Evolutionary conservation across 1,139 yeast genomes (phyloP).

Genomic region (Saccharomyces hybrid): DNA sequence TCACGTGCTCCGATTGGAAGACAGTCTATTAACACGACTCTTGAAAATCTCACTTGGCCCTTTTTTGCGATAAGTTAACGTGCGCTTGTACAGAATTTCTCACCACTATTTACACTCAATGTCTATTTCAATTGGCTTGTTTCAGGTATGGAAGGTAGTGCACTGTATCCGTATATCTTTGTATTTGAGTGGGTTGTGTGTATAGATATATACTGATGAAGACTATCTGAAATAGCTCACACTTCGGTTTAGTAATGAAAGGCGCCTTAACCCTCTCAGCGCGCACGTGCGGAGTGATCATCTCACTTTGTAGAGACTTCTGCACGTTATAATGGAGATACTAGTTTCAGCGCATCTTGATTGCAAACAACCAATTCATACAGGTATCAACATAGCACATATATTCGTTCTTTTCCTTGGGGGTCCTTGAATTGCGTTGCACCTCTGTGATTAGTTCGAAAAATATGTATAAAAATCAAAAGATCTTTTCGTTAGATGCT

Average conservation of each 20-base stretch:
- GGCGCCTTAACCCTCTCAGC: background rate
- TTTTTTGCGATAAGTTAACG: background rate
- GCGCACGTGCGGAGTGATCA: conserved; percentile 1
- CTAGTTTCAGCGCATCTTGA: background rate
- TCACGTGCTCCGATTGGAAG: background rate
- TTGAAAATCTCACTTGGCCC: background rate
- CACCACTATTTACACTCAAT: background rate
- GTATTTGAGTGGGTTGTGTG: background rate
- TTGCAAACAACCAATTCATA: background rate
- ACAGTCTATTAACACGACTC: background rate
- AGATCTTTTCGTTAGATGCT: no score
- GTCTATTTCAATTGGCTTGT: background rate
- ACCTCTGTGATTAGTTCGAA: no score
- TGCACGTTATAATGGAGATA: background rate
- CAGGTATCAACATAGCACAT: no score
- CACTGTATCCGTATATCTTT: background rate
- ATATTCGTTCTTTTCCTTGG: no score
- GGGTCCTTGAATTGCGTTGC: no score
- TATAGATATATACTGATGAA: background rate
- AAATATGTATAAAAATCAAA: no score
- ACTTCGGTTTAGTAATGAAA: background rate
- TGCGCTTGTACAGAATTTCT: background rate
- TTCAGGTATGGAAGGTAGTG: background rate
- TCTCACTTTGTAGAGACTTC: background rate
- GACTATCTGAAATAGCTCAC: background rate